Evolutionary conservation across 352 stramenopile genomes (phyloP).

Genomic region (Pythium brassicae): DNA sequence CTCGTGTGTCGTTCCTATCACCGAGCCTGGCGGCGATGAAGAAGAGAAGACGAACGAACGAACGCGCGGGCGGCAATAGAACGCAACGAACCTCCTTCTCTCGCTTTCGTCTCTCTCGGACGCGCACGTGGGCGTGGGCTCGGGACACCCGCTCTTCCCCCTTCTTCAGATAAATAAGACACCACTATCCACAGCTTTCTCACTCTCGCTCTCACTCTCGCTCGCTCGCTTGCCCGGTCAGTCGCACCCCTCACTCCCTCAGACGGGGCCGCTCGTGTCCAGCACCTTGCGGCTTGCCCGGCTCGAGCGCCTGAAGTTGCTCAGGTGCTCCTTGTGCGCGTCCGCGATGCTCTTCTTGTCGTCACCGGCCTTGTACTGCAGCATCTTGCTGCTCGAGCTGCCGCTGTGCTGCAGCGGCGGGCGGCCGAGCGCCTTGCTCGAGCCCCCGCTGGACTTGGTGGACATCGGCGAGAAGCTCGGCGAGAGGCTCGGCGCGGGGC

Average conservation of each 20-base stretch:
- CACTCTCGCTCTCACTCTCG: neutral
- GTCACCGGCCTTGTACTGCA: conserved; percentile 29
- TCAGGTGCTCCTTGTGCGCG: conserved; percentile 39
- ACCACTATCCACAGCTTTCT: neutral
- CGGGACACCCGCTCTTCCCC: too few relatives aligned
- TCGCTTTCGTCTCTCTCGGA: too few relatives aligned
- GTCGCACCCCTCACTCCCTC: neutral
- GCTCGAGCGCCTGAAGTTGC: conserved; percentile 12
- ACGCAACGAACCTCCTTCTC: too few relatives aligned
- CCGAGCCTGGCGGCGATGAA: too few relatives aligned
- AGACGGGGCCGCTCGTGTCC: conserved; percentile 1
- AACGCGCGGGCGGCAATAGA: too few relatives aligned
- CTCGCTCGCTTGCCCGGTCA: neutral
- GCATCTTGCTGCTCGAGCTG: conserved; percentile 33
- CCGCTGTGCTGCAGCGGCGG: conserved; percentile 25
- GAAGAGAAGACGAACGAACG: too few relatives aligned
- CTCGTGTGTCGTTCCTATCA: too few relatives aligned
- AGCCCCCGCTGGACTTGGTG: conserved; percentile 1
- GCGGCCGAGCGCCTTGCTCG: conserved; percentile 5
- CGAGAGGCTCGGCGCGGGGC: neutral
- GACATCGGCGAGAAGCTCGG: conserved; percentile 1
- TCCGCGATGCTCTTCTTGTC: conserved; percentile 30
- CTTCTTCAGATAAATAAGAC: neutral
- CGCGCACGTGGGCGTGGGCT: too few relatives aligned
- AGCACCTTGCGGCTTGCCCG: conserved; percentile 6